Evolutionary conservation across 78 protist species (phyloP).

Genomic region (Chrysochromulina tobinii): DNA sequence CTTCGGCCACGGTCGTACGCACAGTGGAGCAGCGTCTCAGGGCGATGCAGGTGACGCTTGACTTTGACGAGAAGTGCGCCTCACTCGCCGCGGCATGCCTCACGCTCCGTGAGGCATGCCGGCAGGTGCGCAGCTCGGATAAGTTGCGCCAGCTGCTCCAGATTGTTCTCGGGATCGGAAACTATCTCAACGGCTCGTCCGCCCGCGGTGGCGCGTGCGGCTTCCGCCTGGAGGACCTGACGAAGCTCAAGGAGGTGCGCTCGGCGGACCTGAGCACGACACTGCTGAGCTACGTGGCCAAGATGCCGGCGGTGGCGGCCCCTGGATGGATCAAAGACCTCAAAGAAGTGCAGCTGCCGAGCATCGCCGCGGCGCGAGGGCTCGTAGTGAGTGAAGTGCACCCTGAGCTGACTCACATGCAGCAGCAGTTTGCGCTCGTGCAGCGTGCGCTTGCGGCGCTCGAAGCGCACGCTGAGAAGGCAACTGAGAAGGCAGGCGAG

Average conservation of each 20-base stretch:
- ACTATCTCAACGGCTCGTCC: slow-evolving; percentile 35
- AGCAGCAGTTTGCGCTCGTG: no score
- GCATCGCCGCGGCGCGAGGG: no score
- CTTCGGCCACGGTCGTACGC: no score
- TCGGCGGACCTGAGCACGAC: background rate
- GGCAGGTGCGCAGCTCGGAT: background rate
- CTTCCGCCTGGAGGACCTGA: slow-evolving; percentile 16
- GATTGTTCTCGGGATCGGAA: slow-evolving; percentile 25
- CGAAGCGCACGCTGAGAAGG: no score
- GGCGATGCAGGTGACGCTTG: background rate
- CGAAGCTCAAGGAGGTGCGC: background rate
- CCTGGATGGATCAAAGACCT: background rate
- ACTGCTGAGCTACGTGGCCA: slow-evolving; percentile 8
- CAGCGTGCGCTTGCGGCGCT: no score
- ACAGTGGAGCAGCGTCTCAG: background rate
- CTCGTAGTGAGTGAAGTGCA: no score
- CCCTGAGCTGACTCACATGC: no score
- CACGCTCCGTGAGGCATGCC: background rate
- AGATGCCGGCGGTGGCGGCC: background rate
- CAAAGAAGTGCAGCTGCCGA: background rate
- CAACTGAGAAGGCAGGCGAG: no score
- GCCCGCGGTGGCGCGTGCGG: slow-evolving; percentile 35
- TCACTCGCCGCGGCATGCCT: background rate
- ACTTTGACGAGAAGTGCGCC: background rate
- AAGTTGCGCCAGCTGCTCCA: background rate